Base-by-base conservation (phyloP, 352 stramenopile species). In the Globisporangium perplexum region DNA sequence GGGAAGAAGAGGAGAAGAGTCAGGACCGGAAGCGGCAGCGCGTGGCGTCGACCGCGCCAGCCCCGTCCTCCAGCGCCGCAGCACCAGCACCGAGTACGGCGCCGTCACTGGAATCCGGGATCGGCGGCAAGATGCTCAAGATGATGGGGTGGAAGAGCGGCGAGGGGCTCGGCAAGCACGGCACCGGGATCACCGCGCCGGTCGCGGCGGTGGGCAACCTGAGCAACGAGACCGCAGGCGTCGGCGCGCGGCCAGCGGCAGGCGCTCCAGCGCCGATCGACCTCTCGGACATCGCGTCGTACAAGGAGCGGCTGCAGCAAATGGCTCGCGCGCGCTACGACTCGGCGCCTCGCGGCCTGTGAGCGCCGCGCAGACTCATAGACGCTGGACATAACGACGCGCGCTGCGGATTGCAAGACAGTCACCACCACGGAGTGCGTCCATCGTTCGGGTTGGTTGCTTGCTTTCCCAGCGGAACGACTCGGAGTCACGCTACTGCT, bases 131-230 rank as follows among this genome's bases (percentile, higher is more conserved):
- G 55, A 86, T 94, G 80, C 71, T 94, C 23, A 90, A 91, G 53
- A 83, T 90, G 70, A 94, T 93, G 84, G 84, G 82, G 5, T 94
- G 84, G 84, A 93, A 93, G 48, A 83, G 77, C 17, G 84, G 84
- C 8, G 69, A 92, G 58, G 84, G 84, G 8, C 71, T 94, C 1
- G 84, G 84, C 38, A 94, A 93, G 57, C 69, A 86, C 20, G 78
- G 80, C 33, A 90, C 78, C 1, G 84, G 84, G 5, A 91, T 91
- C 59, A 94, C 82, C 0, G 71, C 68, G 7, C 78, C 81, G 4
- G 74, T 94, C 20, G 51, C 72, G 43, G 71, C 77, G 6, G 56
- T 69, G 0, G 66, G 65, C 1, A 78, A 72, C 60, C 49, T 51
- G 23, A 66, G 71, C 7, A 68, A 63, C 6, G 71, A 78, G n/a